Evolutionary conservation across 106 monocot genomes (phyloP), one percentile per base, ranked within the genome.

Genomic region (Chionographis japonica): DNA sequence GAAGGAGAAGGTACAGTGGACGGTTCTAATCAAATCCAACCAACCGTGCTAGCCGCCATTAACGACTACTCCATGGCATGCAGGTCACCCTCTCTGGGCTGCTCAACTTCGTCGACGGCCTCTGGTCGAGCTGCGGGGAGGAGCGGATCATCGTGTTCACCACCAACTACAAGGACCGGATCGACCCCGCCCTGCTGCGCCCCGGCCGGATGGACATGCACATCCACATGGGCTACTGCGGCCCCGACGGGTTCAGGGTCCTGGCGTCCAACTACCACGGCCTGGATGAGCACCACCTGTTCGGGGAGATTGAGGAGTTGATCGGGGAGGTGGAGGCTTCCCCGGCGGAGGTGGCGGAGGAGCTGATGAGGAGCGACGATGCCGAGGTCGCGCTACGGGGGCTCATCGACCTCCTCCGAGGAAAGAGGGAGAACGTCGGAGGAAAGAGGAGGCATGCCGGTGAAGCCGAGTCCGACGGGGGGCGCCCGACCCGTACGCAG

Each of bases 101-200:
- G 56, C 72, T 81, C 66, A 83, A 83, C 60, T 78, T 83, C 12
- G 58, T 78, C 0, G 78, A 83, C 15, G 83, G 83, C 3, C 74
- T 83, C 4, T 78, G 77, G 74, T 83, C 83, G 56, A 78, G 74
- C 9, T 74, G 74, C 20, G 78, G 70, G 9, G 83, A 78, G 56
- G 83, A 83, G 74, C 43, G 78, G 38, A 74, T 83, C 55, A 83
- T 83, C 5, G 65, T 83, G 40, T 74, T 83, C 74, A 78, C 83
- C 0, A 83, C 83, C 42, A 83, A 83, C 77, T 70, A 66, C 73
- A 78, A 70, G 65, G 83, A 83, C 2, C 63, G 74, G 55, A 79
- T 79, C 52, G 78, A 84, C 41, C 67, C 78, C 1, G 72, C 79
- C 1, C 71, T 75, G 15, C 66, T 75, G 3, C 56, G 78, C 37